Percentiles rank a stretch among this genome's conserved stretches.
phyloP scores from a whole-genome alignment of 2,329 filamentous ascomycete species.

The Aspergillus glaucus region DNA sequence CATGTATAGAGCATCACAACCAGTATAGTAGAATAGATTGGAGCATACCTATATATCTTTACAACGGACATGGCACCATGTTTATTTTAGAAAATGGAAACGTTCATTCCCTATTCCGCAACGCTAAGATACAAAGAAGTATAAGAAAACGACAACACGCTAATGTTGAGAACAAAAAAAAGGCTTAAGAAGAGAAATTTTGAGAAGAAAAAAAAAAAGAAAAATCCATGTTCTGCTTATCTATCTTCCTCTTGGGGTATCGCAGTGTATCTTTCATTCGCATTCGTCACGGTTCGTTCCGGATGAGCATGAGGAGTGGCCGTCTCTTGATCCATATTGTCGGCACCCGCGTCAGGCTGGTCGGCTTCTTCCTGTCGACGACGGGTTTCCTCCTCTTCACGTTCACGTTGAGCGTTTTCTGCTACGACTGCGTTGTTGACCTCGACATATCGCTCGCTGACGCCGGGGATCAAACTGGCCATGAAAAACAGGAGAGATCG shows the following conservation, averaged over 20 bases:
- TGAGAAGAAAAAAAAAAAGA: neutral
- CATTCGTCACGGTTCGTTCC: conserved; percentile 1
- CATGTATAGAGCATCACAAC: neutral
- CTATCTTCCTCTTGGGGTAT: conserved; percentile 8
- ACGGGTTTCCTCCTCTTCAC: conserved; percentile 19
- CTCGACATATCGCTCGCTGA: conserved; percentile 56
- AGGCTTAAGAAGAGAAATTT: neutral
- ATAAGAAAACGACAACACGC: neutral
- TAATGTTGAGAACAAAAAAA: neutral
- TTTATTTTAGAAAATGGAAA: too few relatives aligned
- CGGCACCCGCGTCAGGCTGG: conserved; percentile 4
- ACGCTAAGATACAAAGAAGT: too few relatives aligned
- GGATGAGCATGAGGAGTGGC: conserved; percentile 1
- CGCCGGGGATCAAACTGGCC: conserved; percentile 55
- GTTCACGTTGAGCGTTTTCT: conserved; percentile 21
- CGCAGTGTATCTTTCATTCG: conserved; percentile 1
- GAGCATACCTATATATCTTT: too few relatives aligned
- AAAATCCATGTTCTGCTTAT: neutral
- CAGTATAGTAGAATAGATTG: neutral
- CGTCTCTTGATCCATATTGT: conserved; percentile 6
- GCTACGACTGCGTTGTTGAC: conserved; percentile 48
- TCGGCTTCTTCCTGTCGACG: conserved; percentile 15
- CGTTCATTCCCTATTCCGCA: too few relatives aligned
- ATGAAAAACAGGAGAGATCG: conserved; percentile 56
- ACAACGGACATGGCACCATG: too few relatives aligned